These are phyloP conservation scores for Suillus spraguei DNA, from an alignment of 768 basidiomycete species.

Conservation along the genomic window DNA sequence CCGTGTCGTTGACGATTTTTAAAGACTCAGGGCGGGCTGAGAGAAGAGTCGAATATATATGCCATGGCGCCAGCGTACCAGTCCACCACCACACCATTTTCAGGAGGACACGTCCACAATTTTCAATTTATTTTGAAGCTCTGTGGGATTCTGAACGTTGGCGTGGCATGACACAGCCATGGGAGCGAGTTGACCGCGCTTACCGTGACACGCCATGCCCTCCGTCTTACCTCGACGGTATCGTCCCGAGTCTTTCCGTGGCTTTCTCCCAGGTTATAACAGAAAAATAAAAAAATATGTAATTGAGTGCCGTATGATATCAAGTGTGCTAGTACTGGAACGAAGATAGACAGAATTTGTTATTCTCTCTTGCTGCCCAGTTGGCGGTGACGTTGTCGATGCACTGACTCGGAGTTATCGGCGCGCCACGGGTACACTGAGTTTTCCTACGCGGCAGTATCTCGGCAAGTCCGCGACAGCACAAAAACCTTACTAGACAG, in stretches of 20 bases:
- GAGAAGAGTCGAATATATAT: neutral
- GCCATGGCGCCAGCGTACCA: neutral
- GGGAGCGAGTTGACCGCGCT: neutral
- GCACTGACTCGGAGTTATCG: no score
- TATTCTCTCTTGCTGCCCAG: no score
- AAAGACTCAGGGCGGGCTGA: neutral
- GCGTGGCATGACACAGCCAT: no score
- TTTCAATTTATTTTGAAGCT: slow-evolving; percentile 1
- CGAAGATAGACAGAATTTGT: no score
- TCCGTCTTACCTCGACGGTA: neutral
- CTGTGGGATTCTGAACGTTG: neutral
- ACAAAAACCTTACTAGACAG: no score
- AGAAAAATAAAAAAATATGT: no score
- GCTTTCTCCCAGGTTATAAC: neutral
- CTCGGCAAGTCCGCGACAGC: no score
- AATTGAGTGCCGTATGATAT: no score
- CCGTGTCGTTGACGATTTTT: neutral
- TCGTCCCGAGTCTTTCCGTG: neutral
- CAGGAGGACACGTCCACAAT: neutral
- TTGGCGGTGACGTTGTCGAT: no score
- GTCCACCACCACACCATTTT: neutral
- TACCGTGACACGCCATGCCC: neutral
- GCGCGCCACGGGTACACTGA: no score
- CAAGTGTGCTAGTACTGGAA: no score
- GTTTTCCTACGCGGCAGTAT: no score